A percentile compares a stretch with the other conserved stretches of the same genome.
Conservation (phyloP, 2,329 filamentous ascomycete genomes). For the Fusarium sp. region DNA sequence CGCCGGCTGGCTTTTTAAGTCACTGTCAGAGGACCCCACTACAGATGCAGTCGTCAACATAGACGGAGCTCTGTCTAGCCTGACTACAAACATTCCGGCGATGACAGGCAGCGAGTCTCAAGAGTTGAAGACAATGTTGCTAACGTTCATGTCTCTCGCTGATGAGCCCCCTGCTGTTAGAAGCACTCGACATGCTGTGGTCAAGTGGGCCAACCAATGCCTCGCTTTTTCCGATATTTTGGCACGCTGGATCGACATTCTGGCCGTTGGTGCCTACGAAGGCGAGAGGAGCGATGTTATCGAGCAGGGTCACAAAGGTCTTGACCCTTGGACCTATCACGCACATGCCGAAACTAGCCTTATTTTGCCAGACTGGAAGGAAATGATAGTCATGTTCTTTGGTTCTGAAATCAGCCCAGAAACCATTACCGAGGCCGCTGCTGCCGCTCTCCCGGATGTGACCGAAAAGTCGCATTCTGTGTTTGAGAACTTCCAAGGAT, state of each 20-base stretch:
- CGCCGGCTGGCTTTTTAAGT: conserved; percentile 82
- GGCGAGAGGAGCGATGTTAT: conserved; percentile 83
- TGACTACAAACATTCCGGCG: conserved; percentile 63
- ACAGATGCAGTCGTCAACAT: conserved; percentile 85
- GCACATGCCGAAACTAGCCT: conserved; percentile 58
- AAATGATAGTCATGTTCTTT: conserved; percentile 64
- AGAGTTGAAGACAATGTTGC: conserved; percentile 65
- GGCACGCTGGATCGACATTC: conserved; percentile 88
- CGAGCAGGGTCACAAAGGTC: conserved; percentile 89
- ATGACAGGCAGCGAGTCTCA: conserved; percentile 47
- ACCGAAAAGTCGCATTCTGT: conserved; percentile 27
- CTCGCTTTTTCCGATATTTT: conserved; percentile 82
- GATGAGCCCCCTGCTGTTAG: conserved; percentile 67
- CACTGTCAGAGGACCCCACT: conserved; percentile 82
- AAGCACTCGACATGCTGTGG: conserved; percentile 82
- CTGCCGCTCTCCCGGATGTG: conserved; percentile 46
- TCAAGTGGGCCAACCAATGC: conserved; percentile 91
- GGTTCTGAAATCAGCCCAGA: conserved; percentile 49
- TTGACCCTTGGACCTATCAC: conserved; percentile 73
- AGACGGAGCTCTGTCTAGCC: conserved; percentile 85
- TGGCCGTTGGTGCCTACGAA: conserved; percentile 76
- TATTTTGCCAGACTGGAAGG: conserved; percentile 63
- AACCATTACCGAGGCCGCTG: conserved; percentile 51
- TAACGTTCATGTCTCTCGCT: conserved; percentile 73
- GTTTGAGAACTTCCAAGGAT: conserved; percentile 62